phyloP scores from a whole-genome alignment of 306 rosid genomes.

The Acacia confusa region DNA sequence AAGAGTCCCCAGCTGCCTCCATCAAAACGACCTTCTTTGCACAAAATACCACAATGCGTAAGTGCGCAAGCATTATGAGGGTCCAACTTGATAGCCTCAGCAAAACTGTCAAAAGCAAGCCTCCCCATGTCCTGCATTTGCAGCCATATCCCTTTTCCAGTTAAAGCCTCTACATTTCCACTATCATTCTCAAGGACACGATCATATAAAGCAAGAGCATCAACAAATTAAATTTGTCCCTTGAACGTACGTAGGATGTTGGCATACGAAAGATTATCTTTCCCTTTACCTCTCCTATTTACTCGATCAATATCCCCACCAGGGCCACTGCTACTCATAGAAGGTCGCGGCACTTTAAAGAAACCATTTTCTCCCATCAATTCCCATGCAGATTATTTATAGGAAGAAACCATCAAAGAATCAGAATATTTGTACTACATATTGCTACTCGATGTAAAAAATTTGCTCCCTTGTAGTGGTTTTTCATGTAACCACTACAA shows the following conservation, averaged over 20 bases:
- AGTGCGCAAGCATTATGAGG: constrained; percentile 85
- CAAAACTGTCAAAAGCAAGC: constrained; percentile 79
- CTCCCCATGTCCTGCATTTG: constrained; percentile 92
- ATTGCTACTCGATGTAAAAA: no score
- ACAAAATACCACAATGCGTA: constrained; percentile 94
- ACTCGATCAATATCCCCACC: constrained; percentile 29
- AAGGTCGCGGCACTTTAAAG: constrained; percentile 51
- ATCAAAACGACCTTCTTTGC: no score
- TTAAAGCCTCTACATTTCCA: constrained; percentile 76
- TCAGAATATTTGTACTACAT: no score
- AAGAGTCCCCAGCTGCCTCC: constrained; percentile 99
- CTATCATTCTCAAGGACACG: constrained; percentile 62
- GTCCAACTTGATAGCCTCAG: constrained; percentile 72
- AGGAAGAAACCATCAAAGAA: no score
- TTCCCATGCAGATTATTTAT: constrained; percentile 21
- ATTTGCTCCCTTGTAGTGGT: no score
- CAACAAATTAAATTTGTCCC: constrained; percentile 90
- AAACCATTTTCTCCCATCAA: constrained; percentile 69
- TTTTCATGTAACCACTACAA: no score
- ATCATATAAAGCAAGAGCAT: constrained; percentile 80
- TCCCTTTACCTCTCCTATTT: constrained; percentile 53
- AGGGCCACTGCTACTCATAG: constrained; percentile 51
- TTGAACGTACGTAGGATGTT: constrained; percentile 63
- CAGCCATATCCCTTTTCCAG: constrained; percentile 94
- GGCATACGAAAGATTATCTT: constrained; percentile 69